Conservation (phyloP, 2,329 filamentous ascomycete genomes). For the Diaporthe destruens region DNA sequence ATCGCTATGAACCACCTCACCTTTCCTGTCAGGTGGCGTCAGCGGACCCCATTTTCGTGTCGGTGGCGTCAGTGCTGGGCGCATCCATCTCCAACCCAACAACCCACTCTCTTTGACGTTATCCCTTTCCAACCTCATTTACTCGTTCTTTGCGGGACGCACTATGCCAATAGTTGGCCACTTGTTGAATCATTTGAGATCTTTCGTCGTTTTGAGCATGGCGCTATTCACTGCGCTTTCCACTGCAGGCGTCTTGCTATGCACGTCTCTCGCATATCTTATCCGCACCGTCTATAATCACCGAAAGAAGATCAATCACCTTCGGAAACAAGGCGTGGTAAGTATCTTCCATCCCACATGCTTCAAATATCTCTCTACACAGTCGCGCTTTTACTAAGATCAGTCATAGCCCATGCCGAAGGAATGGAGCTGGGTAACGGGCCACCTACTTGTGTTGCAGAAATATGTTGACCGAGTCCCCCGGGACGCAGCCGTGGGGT, state of each 20-base stretch:
- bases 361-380: no score
- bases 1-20: no score
- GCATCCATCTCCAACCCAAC: no score
- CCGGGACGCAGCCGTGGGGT: slow-evolving; percentile 16
- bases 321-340: slow-evolving; percentile 20
- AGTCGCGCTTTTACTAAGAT: background rate
- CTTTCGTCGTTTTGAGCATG: background rate
- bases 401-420: slow-evolving; percentile 15
- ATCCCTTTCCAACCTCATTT: no score
- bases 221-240: background rate
- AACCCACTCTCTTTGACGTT: no score
- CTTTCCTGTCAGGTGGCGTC: no score
- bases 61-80: no score
- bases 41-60: no score
- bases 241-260: slow-evolving; percentile 1
- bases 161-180: no score
- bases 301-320: slow-evolving; percentile 23
- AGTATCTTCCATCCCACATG: background rate
- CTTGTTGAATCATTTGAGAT: no score
- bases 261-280: background rate
- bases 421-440: slow-evolving; percentile 26
- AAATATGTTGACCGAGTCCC: slow-evolving; percentile 24
- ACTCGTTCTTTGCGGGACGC: no score
- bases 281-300: background rate
- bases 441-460: slow-evolving; percentile 19